phyloP scores from a whole-genome alignment of 2,329 filamentous ascomycete genomes.

The Mollisia scopiformis region DNA sequence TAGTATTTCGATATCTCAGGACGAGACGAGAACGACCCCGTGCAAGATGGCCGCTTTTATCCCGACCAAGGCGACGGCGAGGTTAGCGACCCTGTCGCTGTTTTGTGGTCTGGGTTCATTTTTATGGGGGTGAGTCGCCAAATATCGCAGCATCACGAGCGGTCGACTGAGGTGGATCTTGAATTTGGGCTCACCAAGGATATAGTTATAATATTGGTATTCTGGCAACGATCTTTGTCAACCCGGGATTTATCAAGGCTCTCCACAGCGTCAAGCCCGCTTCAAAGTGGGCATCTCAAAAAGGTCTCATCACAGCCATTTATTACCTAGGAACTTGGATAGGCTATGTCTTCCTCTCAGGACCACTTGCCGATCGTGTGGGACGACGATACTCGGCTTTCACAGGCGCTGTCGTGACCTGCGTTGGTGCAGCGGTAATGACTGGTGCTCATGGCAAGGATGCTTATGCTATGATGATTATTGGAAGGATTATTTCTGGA shows the following conservation, averaged over 20 bases:
- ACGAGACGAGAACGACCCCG: not conserved
- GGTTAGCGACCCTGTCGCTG: conserved; percentile 4
- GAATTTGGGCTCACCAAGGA: conserved; percentile 5
- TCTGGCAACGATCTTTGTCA: conserved; percentile 57
- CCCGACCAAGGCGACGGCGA: conserved; percentile 6
- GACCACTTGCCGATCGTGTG: conserved; percentile 52
- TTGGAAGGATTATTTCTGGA: conserved; percentile 55
- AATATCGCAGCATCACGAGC: no score
- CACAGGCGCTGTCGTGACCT: conserved; percentile 48
- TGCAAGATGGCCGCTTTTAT: not conserved
- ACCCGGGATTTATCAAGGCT: conserved; percentile 54
- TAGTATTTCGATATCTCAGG: not conserved
- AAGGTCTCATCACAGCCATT: conserved; percentile 56
- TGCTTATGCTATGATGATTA: conserved; percentile 51
- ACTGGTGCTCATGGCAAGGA: conserved; percentile 44
- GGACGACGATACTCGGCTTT: conserved; percentile 56
- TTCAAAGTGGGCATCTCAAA: conserved; percentile 41
- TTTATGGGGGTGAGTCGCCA: conserved; percentile 54
- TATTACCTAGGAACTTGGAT: conserved; percentile 61
- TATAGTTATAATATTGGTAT: conserved; percentile 60
- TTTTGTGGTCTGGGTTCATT: conserved; percentile 60
- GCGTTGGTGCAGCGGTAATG: conserved; percentile 52
- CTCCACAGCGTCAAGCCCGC: conserved; percentile 44
- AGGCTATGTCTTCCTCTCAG: conserved; percentile 58
- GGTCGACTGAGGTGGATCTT: no score